Conservation (phyloP, 2,329 filamentous ascomycete genomes). For the Phialophora macrospora region DNA sequence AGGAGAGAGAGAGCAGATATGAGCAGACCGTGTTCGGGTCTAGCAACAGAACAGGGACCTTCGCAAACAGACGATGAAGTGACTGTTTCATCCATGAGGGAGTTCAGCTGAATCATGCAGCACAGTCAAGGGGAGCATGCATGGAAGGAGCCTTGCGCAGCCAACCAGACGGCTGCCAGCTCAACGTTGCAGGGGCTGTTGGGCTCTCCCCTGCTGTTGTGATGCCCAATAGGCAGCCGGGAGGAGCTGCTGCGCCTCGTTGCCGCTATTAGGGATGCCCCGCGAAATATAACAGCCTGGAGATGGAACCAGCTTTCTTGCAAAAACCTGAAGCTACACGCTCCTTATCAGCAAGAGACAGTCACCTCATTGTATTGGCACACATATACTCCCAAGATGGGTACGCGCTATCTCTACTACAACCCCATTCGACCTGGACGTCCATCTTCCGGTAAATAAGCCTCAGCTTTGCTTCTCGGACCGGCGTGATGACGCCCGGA, state of each 20-base stretch:
- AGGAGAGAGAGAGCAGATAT: neutral
- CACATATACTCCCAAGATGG: constrained; percentile 12
- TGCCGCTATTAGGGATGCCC: constrained; percentile 4
- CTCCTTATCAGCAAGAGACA: neutral
- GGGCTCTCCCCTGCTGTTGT: neutral
- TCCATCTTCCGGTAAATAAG: neutral
- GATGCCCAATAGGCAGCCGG: constrained; percentile 3
- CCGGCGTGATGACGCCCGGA: constrained; percentile 20
- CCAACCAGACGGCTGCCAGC: constrained; percentile 5
- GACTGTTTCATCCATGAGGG: constrained; percentile 15
- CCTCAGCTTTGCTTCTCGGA: neutral
- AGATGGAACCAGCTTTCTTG: neutral
- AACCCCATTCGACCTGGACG: neutral
- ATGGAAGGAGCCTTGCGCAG: neutral
- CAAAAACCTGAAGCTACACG: neutral
- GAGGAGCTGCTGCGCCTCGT: constrained; percentile 18
- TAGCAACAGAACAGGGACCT: neutral
- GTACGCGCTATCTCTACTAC: neutral
- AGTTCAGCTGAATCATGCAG: constrained; percentile 22
- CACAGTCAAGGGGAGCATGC: constrained; percentile 10
- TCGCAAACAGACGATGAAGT: constrained; percentile 7
- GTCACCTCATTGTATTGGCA: constrained; percentile 14
- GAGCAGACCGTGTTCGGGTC: neutral
- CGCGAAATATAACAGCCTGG: constrained; percentile 6
- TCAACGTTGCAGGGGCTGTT: neutral